These are phyloP conservation scores for Fusarium sp. DNA, from an alignment of 2,329 filamentous ascomycete species.

Conservation along the genomic window DNA sequence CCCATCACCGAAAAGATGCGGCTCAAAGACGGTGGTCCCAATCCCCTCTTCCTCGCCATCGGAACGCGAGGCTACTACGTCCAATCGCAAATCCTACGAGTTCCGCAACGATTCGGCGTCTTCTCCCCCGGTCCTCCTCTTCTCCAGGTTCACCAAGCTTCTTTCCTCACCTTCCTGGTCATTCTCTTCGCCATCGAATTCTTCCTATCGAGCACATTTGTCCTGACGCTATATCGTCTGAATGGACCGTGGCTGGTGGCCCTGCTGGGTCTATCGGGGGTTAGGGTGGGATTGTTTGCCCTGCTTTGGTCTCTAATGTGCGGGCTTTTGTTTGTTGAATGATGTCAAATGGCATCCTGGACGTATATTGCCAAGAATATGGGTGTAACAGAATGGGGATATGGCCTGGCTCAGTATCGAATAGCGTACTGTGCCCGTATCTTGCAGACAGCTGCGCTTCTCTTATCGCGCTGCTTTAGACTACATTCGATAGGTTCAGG, in stretches of 20 bases:
- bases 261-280: neutral
- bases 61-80: slow-evolving; percentile 7
- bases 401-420: neutral
- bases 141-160: neutral
- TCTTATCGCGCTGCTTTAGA: neutral
- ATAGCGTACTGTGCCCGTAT: neutral
- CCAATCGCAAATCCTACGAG: slow-evolving; percentile 10
- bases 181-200: neutral
- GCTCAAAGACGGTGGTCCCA: neutral
- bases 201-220: neutral
- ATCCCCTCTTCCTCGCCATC: neutral
- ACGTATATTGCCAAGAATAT: fast-evolving
- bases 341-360: neutral
- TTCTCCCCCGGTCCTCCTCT: slow-evolving; percentile 12
- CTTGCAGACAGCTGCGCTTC: neutral
- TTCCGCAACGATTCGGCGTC: slow-evolving; percentile 18
- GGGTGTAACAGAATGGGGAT: too few species aligned
- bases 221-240: neutral
- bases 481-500: neutral
- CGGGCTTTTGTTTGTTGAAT: neutral
- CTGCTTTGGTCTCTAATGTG: neutral
- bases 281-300: neutral
- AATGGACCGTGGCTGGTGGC: neutral
- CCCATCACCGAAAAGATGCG: neutral
- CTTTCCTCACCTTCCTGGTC: neutral